A percentile compares a stretch with the other conserved stretches of the same genome.
These are phyloP conservation scores for Neofusicoccum laricinum DNA, from an alignment of 2,329 filamentous ascomycete genomes.

Conservation along the genomic window DNA sequence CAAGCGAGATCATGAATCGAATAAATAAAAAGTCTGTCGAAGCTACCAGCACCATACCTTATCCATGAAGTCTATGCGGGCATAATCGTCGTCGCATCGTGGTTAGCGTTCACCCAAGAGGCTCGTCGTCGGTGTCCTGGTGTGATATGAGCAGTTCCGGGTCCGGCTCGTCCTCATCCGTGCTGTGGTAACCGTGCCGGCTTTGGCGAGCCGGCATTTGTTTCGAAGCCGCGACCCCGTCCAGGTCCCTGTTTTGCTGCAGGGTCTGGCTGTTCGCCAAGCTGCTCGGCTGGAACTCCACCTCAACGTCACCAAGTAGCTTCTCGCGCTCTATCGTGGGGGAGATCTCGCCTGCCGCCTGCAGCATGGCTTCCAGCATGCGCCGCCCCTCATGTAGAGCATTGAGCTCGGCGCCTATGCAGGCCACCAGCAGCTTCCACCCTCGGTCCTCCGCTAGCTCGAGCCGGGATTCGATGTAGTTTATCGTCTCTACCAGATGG, in stretches of 20 bases:
- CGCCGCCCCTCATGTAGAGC: conserved; percentile 61
- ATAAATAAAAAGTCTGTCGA: not conserved
- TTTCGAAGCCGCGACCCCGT: not conserved
- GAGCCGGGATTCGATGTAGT: conserved; percentile 54
- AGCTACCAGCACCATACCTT: not conserved
- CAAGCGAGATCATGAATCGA: not conserved
- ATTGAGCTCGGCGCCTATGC: conserved; percentile 70
- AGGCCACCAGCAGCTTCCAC: conserved; percentile 74
- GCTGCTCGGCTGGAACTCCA: conserved; percentile 15
- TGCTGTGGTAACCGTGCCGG: conserved; percentile 31
- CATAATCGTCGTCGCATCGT: conserved; percentile 18
- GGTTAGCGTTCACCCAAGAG: not conserved
- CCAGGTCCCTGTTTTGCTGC: conserved; percentile 9
- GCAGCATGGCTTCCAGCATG: conserved; percentile 46
- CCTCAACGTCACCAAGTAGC: conserved; percentile 11
- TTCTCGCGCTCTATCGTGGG: conserved; percentile 9
- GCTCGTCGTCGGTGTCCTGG: conserved; percentile 40
- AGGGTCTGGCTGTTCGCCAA: conserved; percentile 14
- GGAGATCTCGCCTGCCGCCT: conserved; percentile 26
- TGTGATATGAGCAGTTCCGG: conserved; percentile 49
- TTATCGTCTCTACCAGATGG: conserved; percentile 57
- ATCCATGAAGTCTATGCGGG: not conserved
- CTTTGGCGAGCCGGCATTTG: conserved; percentile 14
- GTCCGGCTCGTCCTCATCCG: conserved; percentile 46
- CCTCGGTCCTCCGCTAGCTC: conserved; percentile 57